Percentiles rank a stretch among this genome's conserved stretches.
These are phyloP conservation scores for Tuber brumale DNA, from an alignment of 495 filamentous ascomycete genomes.

Conservation along the genomic window DNA sequence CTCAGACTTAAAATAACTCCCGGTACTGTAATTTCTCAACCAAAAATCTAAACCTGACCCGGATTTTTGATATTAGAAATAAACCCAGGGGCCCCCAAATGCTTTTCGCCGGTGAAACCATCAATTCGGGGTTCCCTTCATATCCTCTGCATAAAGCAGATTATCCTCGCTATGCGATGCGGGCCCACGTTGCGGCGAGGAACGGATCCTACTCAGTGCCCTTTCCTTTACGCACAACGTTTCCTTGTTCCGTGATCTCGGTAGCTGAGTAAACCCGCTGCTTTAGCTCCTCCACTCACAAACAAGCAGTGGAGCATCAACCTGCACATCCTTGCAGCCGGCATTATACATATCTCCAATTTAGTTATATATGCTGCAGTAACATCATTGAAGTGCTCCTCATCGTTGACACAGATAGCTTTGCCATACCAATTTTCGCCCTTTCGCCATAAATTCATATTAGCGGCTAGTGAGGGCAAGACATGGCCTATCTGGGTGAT, in stretches of 20 bases:
- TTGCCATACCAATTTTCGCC: conserved; percentile 58
- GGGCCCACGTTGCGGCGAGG: conserved; percentile 77
- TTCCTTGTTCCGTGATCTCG: conserved; percentile 64
- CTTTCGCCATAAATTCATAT: conserved; percentile 29
- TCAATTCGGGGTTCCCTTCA: conserved; percentile 61
- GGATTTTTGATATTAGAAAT: background rate
- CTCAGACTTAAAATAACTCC: background rate
- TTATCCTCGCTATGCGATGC: conserved; percentile 66
- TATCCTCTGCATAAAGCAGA: conserved; percentile 56
- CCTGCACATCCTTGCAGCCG: conserved; percentile 64
- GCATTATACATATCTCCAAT: conserved; percentile 62
- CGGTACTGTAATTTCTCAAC: background rate
- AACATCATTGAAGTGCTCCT: conserved; percentile 68
- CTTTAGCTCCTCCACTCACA: conserved; percentile 69
- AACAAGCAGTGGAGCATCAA: conserved; percentile 69
- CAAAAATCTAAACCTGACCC: background rate
- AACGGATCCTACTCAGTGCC: conserved; percentile 60
- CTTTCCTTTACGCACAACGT: conserved; percentile 57
- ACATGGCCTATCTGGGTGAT: background rate
- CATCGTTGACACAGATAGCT: conserved; percentile 58
- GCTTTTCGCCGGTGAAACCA: conserved; percentile 63
- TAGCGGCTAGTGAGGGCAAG: background rate
- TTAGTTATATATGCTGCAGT: conserved; percentile 65
- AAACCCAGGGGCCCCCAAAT: conserved; percentile 49
- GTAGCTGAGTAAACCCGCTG: conserved; percentile 60